Conservation (phyloP, 2,329 filamentous ascomycete species). For the Fusarium virguliforme region DNA sequence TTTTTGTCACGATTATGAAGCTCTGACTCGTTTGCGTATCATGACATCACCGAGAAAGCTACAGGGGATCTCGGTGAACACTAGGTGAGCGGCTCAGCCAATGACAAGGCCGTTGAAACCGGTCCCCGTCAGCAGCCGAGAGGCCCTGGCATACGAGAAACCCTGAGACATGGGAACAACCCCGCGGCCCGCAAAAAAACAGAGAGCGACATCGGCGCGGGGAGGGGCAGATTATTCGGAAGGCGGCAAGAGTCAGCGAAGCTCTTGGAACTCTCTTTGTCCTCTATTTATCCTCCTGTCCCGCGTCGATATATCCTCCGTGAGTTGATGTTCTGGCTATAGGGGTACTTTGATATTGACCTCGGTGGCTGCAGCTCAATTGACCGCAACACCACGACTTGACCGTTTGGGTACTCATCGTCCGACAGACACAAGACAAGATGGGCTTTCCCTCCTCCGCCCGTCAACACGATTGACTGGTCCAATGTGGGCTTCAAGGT, state of each 20-base stretch:
- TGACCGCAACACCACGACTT: background rate
- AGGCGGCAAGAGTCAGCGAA: conserved; percentile 13
- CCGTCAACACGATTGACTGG: conserved; percentile 92
- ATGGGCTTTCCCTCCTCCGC: conserved; percentile 81
- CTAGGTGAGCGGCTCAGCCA: conserved; percentile 16
- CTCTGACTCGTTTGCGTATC: background rate
- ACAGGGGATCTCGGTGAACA: background rate
- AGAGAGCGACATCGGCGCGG: conserved; percentile 47
- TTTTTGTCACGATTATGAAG: conserved; percentile 11
- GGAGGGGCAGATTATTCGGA: conserved; percentile 12
- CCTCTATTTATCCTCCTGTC: background rate
- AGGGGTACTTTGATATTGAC: conserved; percentile 11
- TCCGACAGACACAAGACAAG: conserved; percentile 25
- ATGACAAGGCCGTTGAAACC: conserved; percentile 36
- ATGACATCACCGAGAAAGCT: conserved; percentile 41
- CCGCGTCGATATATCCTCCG: background rate
- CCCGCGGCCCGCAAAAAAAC: conserved; percentile 33
- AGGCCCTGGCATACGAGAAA: conserved; percentile 12
- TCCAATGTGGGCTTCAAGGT: conserved; percentile 92
- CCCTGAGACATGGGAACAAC: conserved; percentile 23
- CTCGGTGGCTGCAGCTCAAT: conserved; percentile 15
- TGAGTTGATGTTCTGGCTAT: conserved; percentile 11
- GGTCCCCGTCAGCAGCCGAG: conserved; percentile 15
- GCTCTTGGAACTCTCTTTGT: conserved; percentile 1
- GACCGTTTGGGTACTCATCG: background rate